phyloP scores from a whole-genome alignment of 2,329 filamentous ascomycete species.

The Curvularia hawaiiensis region DNA sequence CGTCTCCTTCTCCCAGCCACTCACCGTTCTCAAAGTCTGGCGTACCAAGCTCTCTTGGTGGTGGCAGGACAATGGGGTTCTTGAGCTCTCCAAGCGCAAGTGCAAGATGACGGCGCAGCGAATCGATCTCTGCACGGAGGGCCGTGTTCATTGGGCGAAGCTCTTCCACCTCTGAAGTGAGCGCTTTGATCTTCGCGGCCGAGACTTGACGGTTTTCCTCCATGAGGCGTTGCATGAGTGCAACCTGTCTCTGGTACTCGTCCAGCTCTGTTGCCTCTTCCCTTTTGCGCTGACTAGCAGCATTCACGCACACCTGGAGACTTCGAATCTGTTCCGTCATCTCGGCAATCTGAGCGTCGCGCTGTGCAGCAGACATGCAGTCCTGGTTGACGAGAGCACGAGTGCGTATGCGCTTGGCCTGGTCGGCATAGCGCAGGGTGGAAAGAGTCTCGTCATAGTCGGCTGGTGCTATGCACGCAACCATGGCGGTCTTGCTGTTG shows the following conservation, averaged over 20 bases:
- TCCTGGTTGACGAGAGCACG: constrained; percentile 96
- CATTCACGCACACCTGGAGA: constrained; percentile 75
- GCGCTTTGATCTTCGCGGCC: constrained; percentile 89
- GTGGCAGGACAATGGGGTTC: constrained; percentile 78
- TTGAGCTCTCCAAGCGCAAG: constrained; percentile 84
- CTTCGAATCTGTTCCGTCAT: constrained; percentile 95
- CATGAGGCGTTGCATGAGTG: constrained; percentile 92
- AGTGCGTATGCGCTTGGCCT: constrained; percentile 96
- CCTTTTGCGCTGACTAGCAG: constrained; percentile 68
- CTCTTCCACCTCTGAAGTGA: constrained; percentile 62
- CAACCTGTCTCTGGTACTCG: constrained; percentile 91
- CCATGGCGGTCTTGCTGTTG: constrained; percentile 99
- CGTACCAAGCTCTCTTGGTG: constrained; percentile 33
- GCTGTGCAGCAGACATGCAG: constrained; percentile 86
- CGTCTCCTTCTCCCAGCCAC: constrained; percentile 35
- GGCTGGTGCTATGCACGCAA: constrained; percentile 91
- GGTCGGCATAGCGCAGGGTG: constrained; percentile 94
- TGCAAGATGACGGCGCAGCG: constrained; percentile 83
- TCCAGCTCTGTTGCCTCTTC: constrained; percentile 86
- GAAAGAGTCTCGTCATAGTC: constrained; percentile 98
- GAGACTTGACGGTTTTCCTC: constrained; percentile 89
- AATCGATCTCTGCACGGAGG: constrained; percentile 74
- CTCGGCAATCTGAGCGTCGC: constrained; percentile 89
- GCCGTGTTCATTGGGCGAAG: constrained; percentile 61
- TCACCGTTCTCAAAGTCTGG: constrained; percentile 42